Evolutionary conservation across 495 filamentous ascomycete genomes (phyloP), one percentile per base, ranked within the genome.

Genomic region (Podospora conica): DNA sequence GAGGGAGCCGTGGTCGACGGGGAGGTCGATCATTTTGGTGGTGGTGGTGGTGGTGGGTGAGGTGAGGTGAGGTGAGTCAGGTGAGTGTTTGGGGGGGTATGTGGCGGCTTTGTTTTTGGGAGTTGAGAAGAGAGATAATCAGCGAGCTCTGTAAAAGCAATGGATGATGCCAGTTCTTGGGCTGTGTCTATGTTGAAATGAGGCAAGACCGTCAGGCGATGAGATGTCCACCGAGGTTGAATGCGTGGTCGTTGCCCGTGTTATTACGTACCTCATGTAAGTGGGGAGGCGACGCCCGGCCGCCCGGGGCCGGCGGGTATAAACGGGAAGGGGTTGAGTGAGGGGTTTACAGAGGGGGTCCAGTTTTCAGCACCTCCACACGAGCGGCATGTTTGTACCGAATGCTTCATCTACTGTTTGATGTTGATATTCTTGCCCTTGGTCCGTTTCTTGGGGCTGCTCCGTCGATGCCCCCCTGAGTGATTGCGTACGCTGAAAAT

Each of bases 1-100:
- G 18, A 91, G 81, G 58, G 86, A 85, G 72, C 93, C 92, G 75
- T 93, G 85, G 61, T 85, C 79, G 55, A 90, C 68, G 10, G 77
- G 72, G 24, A 74, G 68, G 55, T 79, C 77, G 60, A 77, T 70
- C 74, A 77, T 77, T 64, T 27, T 68, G 64, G 25, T 12, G 7
- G n/a, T n/a, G 58, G 27, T 21, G 18, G 27, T 31, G 23, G 31
- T 12, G 31, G 11, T 12, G 5, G 40, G 58, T 60, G 12, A 48
- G 58, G 24, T 0, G 4, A 10, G 58, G 27, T 48, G 59, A 9
- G 28, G 59, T 15, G 33, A n/a, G 23, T 40, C 28, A 61, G 59
- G 33, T 28, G 28, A 53, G 31, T n/a, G 12, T 24, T 40, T 28
- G 15, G 33, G 22, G 25, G 22, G 5, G 18, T n/a, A n/a, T n/a